Conservation (phyloP, 2,329 filamentous ascomycete genomes). For the Xylaria sp. region DNA sequence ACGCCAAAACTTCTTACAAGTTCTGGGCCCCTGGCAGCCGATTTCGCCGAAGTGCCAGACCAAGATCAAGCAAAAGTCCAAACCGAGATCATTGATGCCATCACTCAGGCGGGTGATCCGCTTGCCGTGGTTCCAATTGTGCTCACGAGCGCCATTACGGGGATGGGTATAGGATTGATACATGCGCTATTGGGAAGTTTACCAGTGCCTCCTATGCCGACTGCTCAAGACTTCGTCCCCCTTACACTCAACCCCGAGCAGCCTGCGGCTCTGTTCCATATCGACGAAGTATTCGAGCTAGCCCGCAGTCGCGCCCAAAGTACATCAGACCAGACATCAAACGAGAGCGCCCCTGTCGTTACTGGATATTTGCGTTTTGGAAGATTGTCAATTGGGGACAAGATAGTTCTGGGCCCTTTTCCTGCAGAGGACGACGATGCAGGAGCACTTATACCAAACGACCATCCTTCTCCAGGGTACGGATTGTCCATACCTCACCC, state of each 20-base stretch:
- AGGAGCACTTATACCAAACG: conserved; percentile 55
- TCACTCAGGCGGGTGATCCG: conserved; percentile 57
- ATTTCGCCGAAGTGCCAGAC: conserved; percentile 66
- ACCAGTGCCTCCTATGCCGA: conserved; percentile 71
- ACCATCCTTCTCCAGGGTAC: conserved; percentile 60
- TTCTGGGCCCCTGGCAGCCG: conserved; percentile 54
- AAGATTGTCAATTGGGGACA: conserved; percentile 78
- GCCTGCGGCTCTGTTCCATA: conserved; percentile 78
- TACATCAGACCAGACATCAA: conserved; percentile 36
- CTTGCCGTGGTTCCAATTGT: conserved; percentile 79
- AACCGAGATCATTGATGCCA: conserved; percentile 60
- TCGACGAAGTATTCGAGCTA: conserved; percentile 89
- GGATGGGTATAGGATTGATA: conserved; percentile 80
- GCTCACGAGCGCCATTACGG: conserved; percentile 86
- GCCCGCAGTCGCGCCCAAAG: conserved; percentile 68
- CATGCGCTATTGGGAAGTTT: conserved; percentile 84
- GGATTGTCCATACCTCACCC: conserved; percentile 64
- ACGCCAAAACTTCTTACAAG: conserved; percentile 77
- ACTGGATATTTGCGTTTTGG: conserved; percentile 88
- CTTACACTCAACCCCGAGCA: conserved; percentile 67
- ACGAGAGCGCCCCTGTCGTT: conserved; percentile 66
- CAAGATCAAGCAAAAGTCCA: conserved; percentile 68
- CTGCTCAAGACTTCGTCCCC: conserved; percentile 64
- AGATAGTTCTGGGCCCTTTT: conserved; percentile 82
- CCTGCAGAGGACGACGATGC: conserved; percentile 64